These are phyloP conservation scores for Epichloe sibirici DNA, from an alignment of 2,329 filamentous ascomycete species.

Conservation along the genomic window DNA sequence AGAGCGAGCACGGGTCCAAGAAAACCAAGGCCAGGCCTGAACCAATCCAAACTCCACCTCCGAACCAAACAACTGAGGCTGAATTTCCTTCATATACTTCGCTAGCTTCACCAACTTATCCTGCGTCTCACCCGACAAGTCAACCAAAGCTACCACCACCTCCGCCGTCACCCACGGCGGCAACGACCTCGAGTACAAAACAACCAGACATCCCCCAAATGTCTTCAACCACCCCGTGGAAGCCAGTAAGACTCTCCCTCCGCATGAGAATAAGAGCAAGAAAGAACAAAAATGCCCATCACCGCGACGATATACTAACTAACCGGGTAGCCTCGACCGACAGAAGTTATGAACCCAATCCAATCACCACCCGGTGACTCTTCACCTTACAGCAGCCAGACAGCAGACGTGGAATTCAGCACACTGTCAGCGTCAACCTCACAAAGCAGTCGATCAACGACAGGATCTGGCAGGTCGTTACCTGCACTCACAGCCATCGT, in stretches of 20 bases:
- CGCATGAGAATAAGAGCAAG: not conserved
- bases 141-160: not conserved
- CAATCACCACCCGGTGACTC: not conserved
- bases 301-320: not conserved
- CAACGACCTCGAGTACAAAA: not conserved
- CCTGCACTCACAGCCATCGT: not conserved
- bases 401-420: not conserved
- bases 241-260: not conserved
- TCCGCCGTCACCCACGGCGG: not conserved
- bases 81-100: not conserved
- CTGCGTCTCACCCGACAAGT: not conserved
- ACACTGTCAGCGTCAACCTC: not conserved
- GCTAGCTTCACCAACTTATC: not conserved
- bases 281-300: not conserved
- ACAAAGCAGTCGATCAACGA: not conserved
- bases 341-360: not conserved
- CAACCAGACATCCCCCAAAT: not conserved
- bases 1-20: not conserved
- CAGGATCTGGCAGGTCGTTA: not conserved
- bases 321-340: not conserved
- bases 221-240: not conserved
- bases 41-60: not conserved
- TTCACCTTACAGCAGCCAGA: not conserved
- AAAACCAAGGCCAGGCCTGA: not conserved
- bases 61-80: not conserved